Evolutionary conservation across 768 basidiomycete genomes (phyloP).

Genomic region (Kwoniella mangroviensis): DNA sequence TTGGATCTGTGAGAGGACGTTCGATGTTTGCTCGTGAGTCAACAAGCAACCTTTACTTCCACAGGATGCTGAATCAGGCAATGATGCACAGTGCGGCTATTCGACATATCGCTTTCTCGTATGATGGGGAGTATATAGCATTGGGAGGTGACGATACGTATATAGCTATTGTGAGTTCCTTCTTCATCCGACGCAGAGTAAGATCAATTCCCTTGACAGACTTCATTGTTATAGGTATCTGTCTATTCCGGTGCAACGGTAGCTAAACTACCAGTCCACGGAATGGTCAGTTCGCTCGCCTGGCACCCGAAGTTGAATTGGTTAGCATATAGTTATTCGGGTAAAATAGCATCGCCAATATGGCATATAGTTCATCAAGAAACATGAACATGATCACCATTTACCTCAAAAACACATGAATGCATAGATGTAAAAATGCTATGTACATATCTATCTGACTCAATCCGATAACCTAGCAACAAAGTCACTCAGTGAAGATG

Average conservation of each 20-base stretch:
- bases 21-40: conserved; percentile 49
- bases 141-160: conserved; percentile 45
- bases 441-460: not conserved
- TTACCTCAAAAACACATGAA: not conserved
- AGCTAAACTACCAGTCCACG: conserved; percentile 37
- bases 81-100: conserved; percentile 36
- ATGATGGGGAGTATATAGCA: conserved; percentile 50
- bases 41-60: not conserved
- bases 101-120: conserved; percentile 47
- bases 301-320: conserved; percentile 48
- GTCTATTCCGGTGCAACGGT: conserved; percentile 35
- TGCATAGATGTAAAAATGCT: not conserved
- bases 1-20: conserved; percentile 49
- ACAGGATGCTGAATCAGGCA: not conserved
- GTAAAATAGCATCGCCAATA: conserved; percentile 34
- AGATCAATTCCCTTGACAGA: too few species aligned
- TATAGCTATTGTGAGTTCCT: conserved; percentile 43
- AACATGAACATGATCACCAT: conserved; percentile 4
- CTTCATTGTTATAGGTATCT: conserved; percentile 32
- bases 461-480: not conserved
- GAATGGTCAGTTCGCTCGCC: conserved; percentile 34
- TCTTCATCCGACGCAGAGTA: not conserved
- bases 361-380: conserved; percentile 48
- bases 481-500: not conserved
- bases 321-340: conserved; percentile 40